Base-by-base conservation (phyloP, 345 rosid genomes). In the Citrus sp. region DNA sequence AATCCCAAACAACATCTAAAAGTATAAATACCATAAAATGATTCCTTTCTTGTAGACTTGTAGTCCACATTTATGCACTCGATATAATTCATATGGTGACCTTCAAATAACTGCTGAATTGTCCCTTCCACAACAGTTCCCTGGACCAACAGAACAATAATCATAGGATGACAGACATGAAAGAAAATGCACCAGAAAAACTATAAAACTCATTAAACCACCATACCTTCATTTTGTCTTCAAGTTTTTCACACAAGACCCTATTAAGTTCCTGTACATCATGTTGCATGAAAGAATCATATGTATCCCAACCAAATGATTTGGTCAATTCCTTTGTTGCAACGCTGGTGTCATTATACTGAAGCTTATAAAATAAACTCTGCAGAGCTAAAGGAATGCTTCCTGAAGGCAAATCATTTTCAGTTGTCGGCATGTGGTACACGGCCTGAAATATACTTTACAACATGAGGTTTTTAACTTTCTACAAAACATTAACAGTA, bases 61-160 rank as follows among this genome's bases (percentile, higher is more conserved):
- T 90, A 92, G 42, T 95, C 98, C 80, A 95, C 99, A 85, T 93
- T 89, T 81, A 95, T 93, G 94, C 99, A 95, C 74, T 91, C 99
- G 59, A 95, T 95, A 87, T 95, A 95, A 82, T 93, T 95, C 99
- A 95, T 95, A 79, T 92, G 97, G 80, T 95, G 99, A 70, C 99
- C 99, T 88, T 95, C 99, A 83, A 95, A 95, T 71, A 95, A 82
- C 81, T 93, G 92, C 77, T 95, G 99, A 82, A 95, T 95, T 61
- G 98, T 95, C 78, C 99, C 99, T 88, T 95, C 99, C 60, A 95
- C 99, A 77, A 93, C 99, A 83, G 99, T 95, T 71, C 98, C 99
- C 99, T 95, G 84, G 28, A 62, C 58, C 67, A 76, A 68, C 46
- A 73, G 60, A 75, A 61, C 34, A 59, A 67, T 40, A 40, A 40